Evolutionary conservation across 768 basidiomycete genomes (phyloP).

Genomic region (Boletus sp.): DNA sequence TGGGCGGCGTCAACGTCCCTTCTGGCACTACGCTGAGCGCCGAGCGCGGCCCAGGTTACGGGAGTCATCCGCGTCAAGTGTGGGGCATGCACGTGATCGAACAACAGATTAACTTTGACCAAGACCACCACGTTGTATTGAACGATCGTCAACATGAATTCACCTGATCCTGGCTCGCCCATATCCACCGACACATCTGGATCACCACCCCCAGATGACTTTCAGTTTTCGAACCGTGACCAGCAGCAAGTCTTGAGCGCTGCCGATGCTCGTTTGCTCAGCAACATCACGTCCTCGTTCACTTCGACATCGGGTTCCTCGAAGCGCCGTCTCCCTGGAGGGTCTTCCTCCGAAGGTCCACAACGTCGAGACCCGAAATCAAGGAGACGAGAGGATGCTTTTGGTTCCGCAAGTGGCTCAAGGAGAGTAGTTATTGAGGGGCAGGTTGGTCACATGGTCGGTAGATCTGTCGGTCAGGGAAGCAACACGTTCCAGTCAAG

Average conservation of each 20-base stretch:
- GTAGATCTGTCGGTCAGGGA: conserved; percentile 10
- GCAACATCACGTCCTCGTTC: conserved; percentile 21
- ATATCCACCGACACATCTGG: conserved; percentile 38
- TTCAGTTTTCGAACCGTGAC: conserved; percentile 31
- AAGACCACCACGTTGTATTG: neutral
- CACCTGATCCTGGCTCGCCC: conserved; percentile 38
- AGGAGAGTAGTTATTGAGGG: conserved; percentile 26
- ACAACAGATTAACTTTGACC: neutral
- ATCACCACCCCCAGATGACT: conserved; percentile 37
- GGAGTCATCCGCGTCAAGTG: too few relatives aligned
- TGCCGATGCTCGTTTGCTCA: conserved; percentile 21
- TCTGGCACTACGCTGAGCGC: too few relatives aligned
- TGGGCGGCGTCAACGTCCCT: neutral
- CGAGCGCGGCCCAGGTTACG: too few relatives aligned
- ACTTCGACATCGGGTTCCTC: conserved; percentile 34
- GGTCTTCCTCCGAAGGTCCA: conserved; percentile 42
- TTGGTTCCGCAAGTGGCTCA: conserved; percentile 19
- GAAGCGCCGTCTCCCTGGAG: conserved; percentile 51
- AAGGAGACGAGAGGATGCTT: conserved; percentile 46
- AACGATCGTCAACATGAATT: conserved; percentile 30
- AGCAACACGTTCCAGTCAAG: conserved; percentile 26
- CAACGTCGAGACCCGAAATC: conserved; percentile 51
- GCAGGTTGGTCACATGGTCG: conserved; percentile 13
- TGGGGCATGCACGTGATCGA: conserved; percentile 19
- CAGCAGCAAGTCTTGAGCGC: conserved; percentile 23